phyloP scores from a whole-genome alignment of 768 basidiomycete genomes.

The Mycena alexandri region DNA sequence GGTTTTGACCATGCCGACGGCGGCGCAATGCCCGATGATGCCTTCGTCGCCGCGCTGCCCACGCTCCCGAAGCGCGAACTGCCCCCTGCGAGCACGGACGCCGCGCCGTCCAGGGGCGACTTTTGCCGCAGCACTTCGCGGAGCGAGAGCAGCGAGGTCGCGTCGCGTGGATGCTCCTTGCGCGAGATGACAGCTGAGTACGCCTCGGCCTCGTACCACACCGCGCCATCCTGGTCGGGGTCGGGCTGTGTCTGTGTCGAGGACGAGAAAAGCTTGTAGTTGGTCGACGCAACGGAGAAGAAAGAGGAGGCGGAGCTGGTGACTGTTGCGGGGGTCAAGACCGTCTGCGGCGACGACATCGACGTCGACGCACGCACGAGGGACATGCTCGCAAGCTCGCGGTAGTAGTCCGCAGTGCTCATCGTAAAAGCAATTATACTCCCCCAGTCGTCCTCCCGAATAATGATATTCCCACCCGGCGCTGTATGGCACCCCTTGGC shows the following conservation, averaged over 20 bases:
- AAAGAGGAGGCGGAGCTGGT: slow-evolving; percentile 58
- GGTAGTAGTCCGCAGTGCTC: slow-evolving; percentile 72
- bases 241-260: slow-evolving; percentile 60
- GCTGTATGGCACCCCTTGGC: slow-evolving; percentile 67
- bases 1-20: slow-evolving; percentile 69
- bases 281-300: slow-evolving; percentile 57
- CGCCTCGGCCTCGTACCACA: slow-evolving; percentile 73
- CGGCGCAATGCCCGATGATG: slow-evolving; percentile 42
- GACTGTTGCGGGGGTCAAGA: slow-evolving; percentile 41
- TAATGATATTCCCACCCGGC: slow-evolving; percentile 75
- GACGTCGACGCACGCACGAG: slow-evolving; percentile 43
- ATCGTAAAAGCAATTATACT: slow-evolving; percentile 84
- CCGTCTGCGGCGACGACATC: slow-evolving; percentile 36
- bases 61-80: slow-evolving; percentile 36
- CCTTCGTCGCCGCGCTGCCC: slow-evolving; percentile 37
- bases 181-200: slow-evolving; percentile 72
- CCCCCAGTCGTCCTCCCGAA: slow-evolving; percentile 80
- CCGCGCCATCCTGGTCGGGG: slow-evolving; percentile 68
- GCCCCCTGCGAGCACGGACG: slow-evolving; percentile 21
- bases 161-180: slow-evolving; percentile 74
- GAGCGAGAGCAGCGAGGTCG: slow-evolving; percentile 67
- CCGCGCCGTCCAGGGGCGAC: slow-evolving; percentile 50
- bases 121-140: slow-evolving; percentile 74
- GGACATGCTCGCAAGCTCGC: slow-evolving; percentile 58
- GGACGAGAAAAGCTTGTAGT: slow-evolving; percentile 64